Percentiles rank a stretch among this genome's conserved stretches.
phyloP scores from a whole-genome alignment of 345 rosid genomes.

The Excoecaria cochinchinensis region DNA sequence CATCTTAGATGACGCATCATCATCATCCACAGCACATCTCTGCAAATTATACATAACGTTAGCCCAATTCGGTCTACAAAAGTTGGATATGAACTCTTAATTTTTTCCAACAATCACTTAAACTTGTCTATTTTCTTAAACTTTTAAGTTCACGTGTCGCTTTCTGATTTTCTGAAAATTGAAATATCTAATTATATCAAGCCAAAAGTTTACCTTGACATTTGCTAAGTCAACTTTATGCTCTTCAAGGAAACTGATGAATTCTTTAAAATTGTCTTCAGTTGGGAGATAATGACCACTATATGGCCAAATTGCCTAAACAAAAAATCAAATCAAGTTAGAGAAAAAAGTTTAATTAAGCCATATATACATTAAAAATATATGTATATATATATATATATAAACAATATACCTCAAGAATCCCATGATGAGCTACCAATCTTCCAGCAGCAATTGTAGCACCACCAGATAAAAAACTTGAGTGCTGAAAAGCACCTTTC shows the following conservation, averaged over 20 bases:
- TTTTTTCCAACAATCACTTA: too few relatives aligned
- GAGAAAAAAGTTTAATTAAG: too few relatives aligned
- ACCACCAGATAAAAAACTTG: slow-evolving; percentile 51
- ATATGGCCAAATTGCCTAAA: slow-evolving; percentile 32
- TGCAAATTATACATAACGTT: background rate
- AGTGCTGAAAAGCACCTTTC: slow-evolving; percentile 32
- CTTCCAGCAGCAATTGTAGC: slow-evolving; percentile 33
- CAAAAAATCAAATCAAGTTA: background rate
- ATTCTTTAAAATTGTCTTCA: slow-evolving; percentile 27
- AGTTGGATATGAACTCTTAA: too few relatives aligned
- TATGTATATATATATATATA: too few relatives aligned
- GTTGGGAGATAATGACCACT: slow-evolving; percentile 35
- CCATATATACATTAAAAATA: too few relatives aligned
- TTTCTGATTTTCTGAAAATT: too few relatives aligned
- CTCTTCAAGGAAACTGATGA: slow-evolving; percentile 30
- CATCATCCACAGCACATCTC: slow-evolving; percentile 27
- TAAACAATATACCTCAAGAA: slow-evolving; percentile 26
- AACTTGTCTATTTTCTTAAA: too few relatives aligned
- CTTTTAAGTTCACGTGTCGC: too few relatives aligned
- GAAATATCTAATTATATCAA: too few relatives aligned
- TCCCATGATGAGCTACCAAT: slow-evolving; percentile 26
- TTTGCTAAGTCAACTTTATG: slow-evolving; percentile 23
- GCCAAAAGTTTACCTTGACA: slow-evolving; percentile 20
- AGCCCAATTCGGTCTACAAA: too few relatives aligned
- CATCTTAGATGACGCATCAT: slow-evolving; percentile 22